Base-by-base conservation (phyloP, 192 early-diverging fungal species). In the Backusella tarrabulga region DNA sequence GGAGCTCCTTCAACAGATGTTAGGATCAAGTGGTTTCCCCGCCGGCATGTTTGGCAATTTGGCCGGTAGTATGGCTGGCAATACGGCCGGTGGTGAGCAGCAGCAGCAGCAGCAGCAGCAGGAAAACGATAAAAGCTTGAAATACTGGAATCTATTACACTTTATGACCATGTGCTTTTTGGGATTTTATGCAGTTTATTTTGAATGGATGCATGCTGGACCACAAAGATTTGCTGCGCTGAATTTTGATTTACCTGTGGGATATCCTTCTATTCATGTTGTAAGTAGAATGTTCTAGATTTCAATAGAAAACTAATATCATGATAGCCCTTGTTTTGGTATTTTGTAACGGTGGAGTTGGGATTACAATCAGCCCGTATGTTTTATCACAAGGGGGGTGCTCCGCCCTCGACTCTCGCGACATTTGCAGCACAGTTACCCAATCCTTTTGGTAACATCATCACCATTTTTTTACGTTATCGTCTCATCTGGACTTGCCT, bases 71-170 rank as follows among this genome's bases (percentile, higher is more conserved):
- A 32, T 32, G 29, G 29, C 29, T 32, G 32, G 32, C 6, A 17
- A 19, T 40, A 69, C 77, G 74, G 63, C 44, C 40, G 66, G 69
- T 35, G 14, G 19, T 26, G 63, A 74, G 29, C 67, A 67, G 56
- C 67, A 46, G 23, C 54, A 60, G 2, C 21, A 56, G 23, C 52
- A 56, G 8, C 15, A 56, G 2, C 1, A 60, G 9, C n/a, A 60
- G 7, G 21, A 60, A 23, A 60, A 23, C 21, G 54, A 60, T 60
- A 26, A 60, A 26, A 60, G 54, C 23, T 23, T 60, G 17, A 77
- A 77, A 60, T 87, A 83, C 79, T 89, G 88, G 88, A 84, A 86
- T 34, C 54, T 89, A 44, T 40, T 85, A 26, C 88, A 89, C 70
- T 83, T 89, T 75, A 40, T 80, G 1, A n/a, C 74, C 6, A 88